Conservation (phyloP, 441 rosid species). For the Theobroma grandiflorum region DNA sequence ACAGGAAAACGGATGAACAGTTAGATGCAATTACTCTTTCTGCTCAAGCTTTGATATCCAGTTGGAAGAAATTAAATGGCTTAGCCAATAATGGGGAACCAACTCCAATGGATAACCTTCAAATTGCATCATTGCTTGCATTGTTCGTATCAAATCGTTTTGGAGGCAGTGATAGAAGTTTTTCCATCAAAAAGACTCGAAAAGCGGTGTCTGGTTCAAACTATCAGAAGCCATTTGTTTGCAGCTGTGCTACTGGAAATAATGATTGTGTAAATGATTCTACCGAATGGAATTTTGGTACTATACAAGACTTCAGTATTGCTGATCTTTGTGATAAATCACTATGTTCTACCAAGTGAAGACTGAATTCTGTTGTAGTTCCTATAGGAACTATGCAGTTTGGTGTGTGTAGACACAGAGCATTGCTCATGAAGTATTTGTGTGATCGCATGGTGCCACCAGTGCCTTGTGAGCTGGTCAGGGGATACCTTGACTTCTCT, state of each 20-base stretch:
- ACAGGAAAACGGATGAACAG: constrained; percentile 89
- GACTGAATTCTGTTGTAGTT: constrained; percentile 67
- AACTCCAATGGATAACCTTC: constrained; percentile 56
- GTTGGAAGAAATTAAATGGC: constrained; percentile 55
- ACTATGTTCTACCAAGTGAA: constrained; percentile 63
- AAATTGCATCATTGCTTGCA: constrained; percentile 76
- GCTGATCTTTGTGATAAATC: constrained; percentile 83
- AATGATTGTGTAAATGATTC: constrained; percentile 43
- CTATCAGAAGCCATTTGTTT: constrained; percentile 79
- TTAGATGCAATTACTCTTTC: constrained; percentile 44
- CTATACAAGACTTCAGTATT: constrained; percentile 55
- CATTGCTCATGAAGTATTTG: constrained; percentile 90
- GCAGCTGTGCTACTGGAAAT: constrained; percentile 87
- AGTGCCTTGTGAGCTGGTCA: constrained; percentile 87
- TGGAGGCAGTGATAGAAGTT: constrained; percentile 88
- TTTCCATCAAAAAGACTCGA: constrained; percentile 63
- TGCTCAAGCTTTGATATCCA: constrained; percentile 62
- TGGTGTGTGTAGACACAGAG: constrained; percentile 93
- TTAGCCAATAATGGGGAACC: constrained; percentile 47
- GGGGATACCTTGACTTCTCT: constrained; percentile 86
- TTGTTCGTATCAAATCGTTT: constrained; percentile 94
- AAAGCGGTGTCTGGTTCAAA: constrained; percentile 83
- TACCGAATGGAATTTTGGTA: constrained; percentile 31
- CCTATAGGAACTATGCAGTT: constrained; percentile 85
- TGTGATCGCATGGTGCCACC: constrained; percentile 96